A percentile compares a stretch with the other conserved stretches of the same genome.
Evolutionary conservation across 2,329 filamentous ascomycete species (phyloP).

Genomic region (Neurospora crassa): DNA sequence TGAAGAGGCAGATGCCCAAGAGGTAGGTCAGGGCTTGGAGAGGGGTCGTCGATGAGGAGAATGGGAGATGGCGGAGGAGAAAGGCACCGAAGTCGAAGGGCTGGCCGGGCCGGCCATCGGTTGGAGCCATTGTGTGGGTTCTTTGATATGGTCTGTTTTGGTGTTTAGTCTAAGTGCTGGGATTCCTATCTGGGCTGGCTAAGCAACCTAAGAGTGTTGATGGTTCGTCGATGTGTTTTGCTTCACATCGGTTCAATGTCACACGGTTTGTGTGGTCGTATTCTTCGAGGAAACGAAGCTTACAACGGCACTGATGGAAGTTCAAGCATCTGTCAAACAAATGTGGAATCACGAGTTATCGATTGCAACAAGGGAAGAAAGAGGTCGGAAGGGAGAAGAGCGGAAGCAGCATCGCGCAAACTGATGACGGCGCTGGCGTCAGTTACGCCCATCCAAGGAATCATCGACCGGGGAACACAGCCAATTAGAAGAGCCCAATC

Average conservation of each 20-base stretch:
- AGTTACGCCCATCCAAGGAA: neutral
- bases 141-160: neutral
- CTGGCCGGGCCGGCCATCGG: neutral
- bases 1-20: conserved; percentile 73
- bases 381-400: neutral
- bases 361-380: neutral
- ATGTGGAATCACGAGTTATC: neutral
- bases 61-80: conserved; percentile 42
- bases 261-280: neutral
- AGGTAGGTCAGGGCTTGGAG: conserved; percentile 66
- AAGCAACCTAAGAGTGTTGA: neutral
- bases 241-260: neutral
- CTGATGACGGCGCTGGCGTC: neutral
- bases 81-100: neutral
- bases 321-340: neutral
- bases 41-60: conserved; percentile 49
- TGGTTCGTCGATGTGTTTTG: neutral
- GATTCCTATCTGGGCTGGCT: neutral
- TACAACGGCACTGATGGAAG: neutral
- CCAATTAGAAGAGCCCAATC: neutral
- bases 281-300: neutral
- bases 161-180: neutral
- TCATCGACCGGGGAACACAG: neutral
- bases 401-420: neutral
- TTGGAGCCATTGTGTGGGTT: neutral